Conservation (phyloP, 2,329 filamentous ascomycete genomes). For the Parafenestella ontariensis region DNA sequence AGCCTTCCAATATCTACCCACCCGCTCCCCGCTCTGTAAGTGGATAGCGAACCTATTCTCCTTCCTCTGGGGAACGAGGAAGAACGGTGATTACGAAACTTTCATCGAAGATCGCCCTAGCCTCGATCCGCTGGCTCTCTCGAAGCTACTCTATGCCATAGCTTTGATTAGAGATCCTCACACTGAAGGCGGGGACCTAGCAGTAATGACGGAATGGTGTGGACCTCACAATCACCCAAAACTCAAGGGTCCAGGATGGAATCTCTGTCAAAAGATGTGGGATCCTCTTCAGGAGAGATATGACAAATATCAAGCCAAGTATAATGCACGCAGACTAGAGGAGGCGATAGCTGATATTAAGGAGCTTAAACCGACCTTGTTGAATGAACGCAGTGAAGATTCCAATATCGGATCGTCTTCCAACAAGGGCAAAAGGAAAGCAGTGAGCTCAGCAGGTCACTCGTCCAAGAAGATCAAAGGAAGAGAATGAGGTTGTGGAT, state of each 20-base stretch:
- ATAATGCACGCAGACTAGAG: no score
- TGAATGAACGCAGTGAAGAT: no score
- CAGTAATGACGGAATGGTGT: neutral
- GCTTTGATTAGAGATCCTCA: neutral
- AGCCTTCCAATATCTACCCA: constrained; percentile 16
- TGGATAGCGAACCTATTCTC: constrained; percentile 23
- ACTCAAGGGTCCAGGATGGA: neutral
- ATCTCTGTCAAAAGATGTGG: neutral
- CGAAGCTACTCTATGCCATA: constrained; percentile 14
- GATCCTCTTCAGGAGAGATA: neutral
- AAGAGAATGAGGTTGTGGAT: no score
- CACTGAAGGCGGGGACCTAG: neutral
- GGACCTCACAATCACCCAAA: neutral
- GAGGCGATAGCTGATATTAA: no score
- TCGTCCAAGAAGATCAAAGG: neutral
- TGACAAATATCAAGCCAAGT: neutral
- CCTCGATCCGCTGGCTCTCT: constrained; percentile 2
- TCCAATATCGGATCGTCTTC: neutral
- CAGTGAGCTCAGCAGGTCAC: neutral
- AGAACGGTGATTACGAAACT: constrained; percentile 2
- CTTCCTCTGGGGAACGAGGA: constrained; percentile 18
- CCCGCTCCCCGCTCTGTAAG: constrained; percentile 14
- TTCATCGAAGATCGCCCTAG: constrained; percentile 3
- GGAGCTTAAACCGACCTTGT: no score
- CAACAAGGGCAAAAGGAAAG: neutral